These are phyloP conservation scores for Paramyrothecium roridum DNA, from an alignment of 2,329 filamentous ascomycete genomes.

Conservation along the genomic window DNA sequence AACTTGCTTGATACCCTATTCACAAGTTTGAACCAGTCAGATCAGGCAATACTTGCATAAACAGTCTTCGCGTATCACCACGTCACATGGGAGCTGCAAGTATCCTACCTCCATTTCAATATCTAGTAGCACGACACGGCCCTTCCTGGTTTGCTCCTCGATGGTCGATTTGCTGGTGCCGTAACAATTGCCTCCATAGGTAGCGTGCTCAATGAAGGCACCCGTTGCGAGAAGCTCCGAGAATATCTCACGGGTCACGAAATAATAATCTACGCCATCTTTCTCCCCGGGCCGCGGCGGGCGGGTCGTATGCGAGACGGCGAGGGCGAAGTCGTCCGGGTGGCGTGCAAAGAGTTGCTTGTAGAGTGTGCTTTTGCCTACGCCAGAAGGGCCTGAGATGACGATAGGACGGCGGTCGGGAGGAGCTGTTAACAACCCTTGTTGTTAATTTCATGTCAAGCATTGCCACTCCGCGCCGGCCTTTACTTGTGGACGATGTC, in stretches of 20 bases:
- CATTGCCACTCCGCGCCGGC: too few relatives aligned
- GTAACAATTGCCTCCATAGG: conserved; percentile 84
- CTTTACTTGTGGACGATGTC: too few relatives aligned
- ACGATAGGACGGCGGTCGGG: conserved; percentile 63
- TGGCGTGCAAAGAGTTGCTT: conserved; percentile 62
- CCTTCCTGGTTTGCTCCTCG: conserved; percentile 67
- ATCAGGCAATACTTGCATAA: not conserved
- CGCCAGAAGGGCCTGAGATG: conserved; percentile 75
- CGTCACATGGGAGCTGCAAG: not conserved
- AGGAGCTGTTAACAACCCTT: conserved; percentile 19
- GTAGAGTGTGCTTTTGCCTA: conserved; percentile 79
- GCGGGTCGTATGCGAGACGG: conserved; percentile 76
- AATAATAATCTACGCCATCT: conserved; percentile 79
- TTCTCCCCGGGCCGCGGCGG: conserved; percentile 71
- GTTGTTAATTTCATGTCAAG: too few relatives aligned
- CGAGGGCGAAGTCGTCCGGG: conserved; percentile 50
- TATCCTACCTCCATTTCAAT: conserved; percentile 86
- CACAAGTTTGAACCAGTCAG: not conserved
- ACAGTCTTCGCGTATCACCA: not conserved
- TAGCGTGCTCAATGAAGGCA: conserved; percentile 81
- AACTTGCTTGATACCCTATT: conserved; percentile 81
- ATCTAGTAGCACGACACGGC: conserved; percentile 77
- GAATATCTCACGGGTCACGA: conserved; percentile 65
- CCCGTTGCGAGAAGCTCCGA: conserved; percentile 59
- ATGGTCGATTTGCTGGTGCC: conserved; percentile 81